Conservation (phyloP, 2,329 filamentous ascomycete species). For the Fusarium dlaminii region DNA sequence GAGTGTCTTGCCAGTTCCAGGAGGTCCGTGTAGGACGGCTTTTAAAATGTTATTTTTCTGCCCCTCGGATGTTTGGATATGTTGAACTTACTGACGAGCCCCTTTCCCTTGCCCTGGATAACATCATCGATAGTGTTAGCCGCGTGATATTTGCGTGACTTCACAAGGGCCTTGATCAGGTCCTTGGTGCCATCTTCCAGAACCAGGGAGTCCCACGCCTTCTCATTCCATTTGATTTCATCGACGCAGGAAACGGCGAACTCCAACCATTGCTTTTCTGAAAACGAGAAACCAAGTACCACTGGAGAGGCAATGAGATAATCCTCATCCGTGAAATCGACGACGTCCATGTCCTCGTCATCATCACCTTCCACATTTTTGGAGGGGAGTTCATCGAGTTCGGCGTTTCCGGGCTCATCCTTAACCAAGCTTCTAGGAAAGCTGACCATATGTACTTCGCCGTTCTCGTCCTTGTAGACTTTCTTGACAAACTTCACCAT, state of each 20-base stretch:
- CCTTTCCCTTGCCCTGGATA: constrained; percentile 85
- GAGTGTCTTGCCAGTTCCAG: constrained; percentile 88
- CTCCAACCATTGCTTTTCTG: constrained; percentile 90
- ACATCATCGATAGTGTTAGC: constrained; percentile 85
- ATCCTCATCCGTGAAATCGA: constrained; percentile 80
- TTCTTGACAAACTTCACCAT: constrained; percentile 61
- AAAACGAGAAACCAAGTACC: constrained; percentile 86
- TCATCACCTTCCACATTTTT: constrained; percentile 28
- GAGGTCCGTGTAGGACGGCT: constrained; percentile 82
- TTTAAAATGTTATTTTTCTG: constrained; percentile 23
- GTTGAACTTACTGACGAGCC: constrained; percentile 69
- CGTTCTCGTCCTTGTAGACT: constrained; percentile 57
- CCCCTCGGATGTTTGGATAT: neutral
- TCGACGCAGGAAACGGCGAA: constrained; percentile 82
- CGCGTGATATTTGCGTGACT: constrained; percentile 84
- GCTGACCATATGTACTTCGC: constrained; percentile 48
- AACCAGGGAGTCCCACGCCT: constrained; percentile 84
- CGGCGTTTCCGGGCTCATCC: constrained; percentile 52
- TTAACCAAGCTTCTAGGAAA: constrained; percentile 44
- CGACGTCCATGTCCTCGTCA: neutral
- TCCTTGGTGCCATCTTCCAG: constrained; percentile 69
- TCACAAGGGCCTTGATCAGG: constrained; percentile 79
- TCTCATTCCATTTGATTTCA: constrained; percentile 85
- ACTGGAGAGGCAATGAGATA: constrained; percentile 85
- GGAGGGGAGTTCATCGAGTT: constrained; percentile 63